phyloP scores from a whole-genome alignment of 1,284 basidiomycete genomes.

The Irpex sp. region DNA sequence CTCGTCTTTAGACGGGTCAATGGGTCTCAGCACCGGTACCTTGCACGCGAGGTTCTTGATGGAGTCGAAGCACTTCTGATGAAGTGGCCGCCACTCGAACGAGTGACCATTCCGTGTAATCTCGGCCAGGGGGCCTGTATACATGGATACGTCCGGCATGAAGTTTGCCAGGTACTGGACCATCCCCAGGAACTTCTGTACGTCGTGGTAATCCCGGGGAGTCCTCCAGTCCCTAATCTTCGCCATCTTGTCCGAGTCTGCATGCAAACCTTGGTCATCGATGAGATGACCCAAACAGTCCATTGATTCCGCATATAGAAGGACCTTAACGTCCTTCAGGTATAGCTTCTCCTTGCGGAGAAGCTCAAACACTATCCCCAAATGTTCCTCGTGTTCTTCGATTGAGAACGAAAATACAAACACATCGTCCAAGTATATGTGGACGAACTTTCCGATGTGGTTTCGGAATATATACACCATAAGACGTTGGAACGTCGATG shows the following conservation, averaged over 20 bases:
- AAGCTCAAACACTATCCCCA: conserved; percentile 21
- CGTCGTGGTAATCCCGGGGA: conserved; percentile 31
- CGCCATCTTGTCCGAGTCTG: conserved; percentile 24
- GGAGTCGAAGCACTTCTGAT: neutral
- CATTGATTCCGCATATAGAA: conserved; percentile 14
- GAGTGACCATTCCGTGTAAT: conserved; percentile 16
- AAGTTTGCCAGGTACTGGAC: conserved; percentile 37
- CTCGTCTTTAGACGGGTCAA: neutral
- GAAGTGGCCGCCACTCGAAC: neutral
- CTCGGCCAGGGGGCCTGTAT: conserved; percentile 23
- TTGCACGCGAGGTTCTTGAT: neutral
- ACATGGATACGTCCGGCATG: conserved; percentile 30
- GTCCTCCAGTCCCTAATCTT: conserved; percentile 18
- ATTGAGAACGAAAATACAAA: conserved; percentile 27
- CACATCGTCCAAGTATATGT: conserved; percentile 34
- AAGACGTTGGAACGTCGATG: conserved; percentile 29
- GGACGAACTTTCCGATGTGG: conserved; percentile 25
- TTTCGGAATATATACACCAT: conserved; percentile 30
- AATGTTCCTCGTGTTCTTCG: conserved; percentile 27
- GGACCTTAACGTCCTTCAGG: conserved; percentile 12
- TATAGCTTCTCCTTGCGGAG: conserved; percentile 21
- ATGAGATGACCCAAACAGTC: conserved; percentile 27
- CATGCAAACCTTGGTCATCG: conserved; percentile 25
- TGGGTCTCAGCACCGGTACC: neutral
- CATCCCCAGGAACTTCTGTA: conserved; percentile 37